These are phyloP conservation scores for Aureobasidium mangrovei DNA, from an alignment of 2,329 filamentous ascomycete genomes.

Conservation along the genomic window DNA sequence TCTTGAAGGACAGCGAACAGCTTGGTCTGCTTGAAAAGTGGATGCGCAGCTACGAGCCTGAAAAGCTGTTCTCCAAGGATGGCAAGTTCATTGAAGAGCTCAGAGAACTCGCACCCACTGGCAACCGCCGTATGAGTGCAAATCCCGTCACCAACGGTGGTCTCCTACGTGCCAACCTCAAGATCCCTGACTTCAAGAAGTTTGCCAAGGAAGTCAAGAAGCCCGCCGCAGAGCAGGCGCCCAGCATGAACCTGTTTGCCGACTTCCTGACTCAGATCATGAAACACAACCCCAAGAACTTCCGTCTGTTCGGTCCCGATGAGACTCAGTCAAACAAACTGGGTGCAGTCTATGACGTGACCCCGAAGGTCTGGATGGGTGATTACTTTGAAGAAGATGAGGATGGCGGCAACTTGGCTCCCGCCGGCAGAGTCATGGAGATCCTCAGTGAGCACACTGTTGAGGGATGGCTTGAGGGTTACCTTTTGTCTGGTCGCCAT, in stretches of 20 bases:
- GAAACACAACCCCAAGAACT: constrained; percentile 54
- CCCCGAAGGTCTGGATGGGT: constrained; percentile 73
- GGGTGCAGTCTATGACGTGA: constrained; percentile 58
- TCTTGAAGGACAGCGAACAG: constrained; percentile 53
- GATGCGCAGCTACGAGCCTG: constrained; percentile 70
- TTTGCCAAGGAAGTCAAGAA: constrained; percentile 57
- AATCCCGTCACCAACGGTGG: constrained; percentile 71
- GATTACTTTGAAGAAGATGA: constrained; percentile 69
- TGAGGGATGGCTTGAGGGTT: constrained; percentile 75
- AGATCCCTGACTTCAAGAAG: constrained; percentile 60
- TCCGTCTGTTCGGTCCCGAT: constrained; percentile 70
- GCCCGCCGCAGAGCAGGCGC: constrained; percentile 47
- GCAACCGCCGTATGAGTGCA: constrained; percentile 63
- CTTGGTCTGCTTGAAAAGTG: constrained; percentile 62
- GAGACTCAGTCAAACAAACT: constrained; percentile 80
- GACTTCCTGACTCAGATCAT: constrained; percentile 60
- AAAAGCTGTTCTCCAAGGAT: constrained; percentile 57
- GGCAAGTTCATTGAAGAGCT: constrained; percentile 57
- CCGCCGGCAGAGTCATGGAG: constrained; percentile 67
- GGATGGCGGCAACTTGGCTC: constrained; percentile 64
- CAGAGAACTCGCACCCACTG: constrained; percentile 54
- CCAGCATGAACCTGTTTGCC: constrained; percentile 63
- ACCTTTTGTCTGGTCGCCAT: constrained; percentile 64
- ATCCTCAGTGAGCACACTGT: constrained; percentile 75
- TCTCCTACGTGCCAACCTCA: constrained; percentile 55